phyloP scores from a whole-genome alignment of 345 rosid genomes.

The Citrus glauca region DNA sequence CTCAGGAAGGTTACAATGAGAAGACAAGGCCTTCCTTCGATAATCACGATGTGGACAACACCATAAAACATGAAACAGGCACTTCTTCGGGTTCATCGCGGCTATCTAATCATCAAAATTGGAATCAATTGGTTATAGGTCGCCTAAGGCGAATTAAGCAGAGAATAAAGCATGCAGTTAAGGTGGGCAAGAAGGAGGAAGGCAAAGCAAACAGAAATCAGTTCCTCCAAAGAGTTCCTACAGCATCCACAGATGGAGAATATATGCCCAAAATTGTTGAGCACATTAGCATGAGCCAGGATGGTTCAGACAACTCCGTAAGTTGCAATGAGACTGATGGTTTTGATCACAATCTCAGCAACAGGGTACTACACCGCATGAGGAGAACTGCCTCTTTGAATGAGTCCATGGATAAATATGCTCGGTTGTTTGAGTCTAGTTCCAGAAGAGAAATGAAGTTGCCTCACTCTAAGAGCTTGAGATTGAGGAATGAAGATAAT shows the following conservation, averaged over 20 bases:
- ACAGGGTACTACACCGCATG: constrained; percentile 5
- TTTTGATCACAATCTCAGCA: constrained; percentile 17
- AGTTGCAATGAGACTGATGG: constrained; percentile 10
- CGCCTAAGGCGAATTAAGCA: constrained; percentile 55
- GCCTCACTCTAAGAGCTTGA: constrained; percentile 61
- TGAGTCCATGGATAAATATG: constrained; percentile 52
- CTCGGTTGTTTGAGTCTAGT: constrained; percentile 47
- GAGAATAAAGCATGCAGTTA: constrained; percentile 50
- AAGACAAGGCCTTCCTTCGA: neutral
- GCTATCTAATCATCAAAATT: constrained; percentile 37
- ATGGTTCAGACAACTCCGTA: constrained; percentile 10
- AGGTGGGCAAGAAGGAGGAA: constrained; percentile 35
- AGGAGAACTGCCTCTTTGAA: constrained; percentile 46
- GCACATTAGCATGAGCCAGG: constrained; percentile 12
- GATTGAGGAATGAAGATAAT: constrained; percentile 45
- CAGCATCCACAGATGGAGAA: constrained; percentile 8
- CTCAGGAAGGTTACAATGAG: constrained; percentile 13
- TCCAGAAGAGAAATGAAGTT: constrained; percentile 31
- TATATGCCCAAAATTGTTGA: constrained; percentile 11
- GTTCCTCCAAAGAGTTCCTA: constrained; percentile 14
- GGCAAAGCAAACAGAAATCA: neutral
- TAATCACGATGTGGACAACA: constrained; percentile 3
- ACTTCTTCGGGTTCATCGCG: constrained; percentile 14
- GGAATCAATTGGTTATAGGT: constrained; percentile 42
- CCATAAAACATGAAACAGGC: constrained; percentile 23